Evolutionary conservation across 2,329 filamentous ascomycete species (phyloP), one percentile per base, ranked within the genome.

Genomic region (Hymenoscyphus repandus): DNA sequence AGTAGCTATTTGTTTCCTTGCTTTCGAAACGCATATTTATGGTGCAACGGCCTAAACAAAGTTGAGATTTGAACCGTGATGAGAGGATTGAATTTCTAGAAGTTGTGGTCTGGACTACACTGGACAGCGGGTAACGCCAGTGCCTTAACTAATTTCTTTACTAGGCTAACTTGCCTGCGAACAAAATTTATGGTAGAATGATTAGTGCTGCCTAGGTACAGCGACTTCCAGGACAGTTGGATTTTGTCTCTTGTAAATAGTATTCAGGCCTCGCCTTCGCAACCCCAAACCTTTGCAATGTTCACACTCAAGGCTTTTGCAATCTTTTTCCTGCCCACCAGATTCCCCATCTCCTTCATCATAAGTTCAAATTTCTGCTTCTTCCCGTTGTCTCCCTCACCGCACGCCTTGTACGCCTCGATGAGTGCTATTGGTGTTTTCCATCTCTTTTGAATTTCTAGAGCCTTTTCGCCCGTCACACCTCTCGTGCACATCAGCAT

Each of bases 401-500:
- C 78, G 45, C 80, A 79, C 1, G 67, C 68, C 58, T 82, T 78
- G 61, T 81, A 90, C 0, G 86, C 87, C 61, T 83, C 79, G n/a
- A 88, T 71, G 45, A 93, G 80, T 1, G 81, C 80, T 52, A 78
- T 73, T 0, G 88, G 88, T 1, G 88, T 92, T 57, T 76, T 80
- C 86, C 88, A 93, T n/a, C 75, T 71, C 58, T 81, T 83, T 63
- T 92, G 88, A 11, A 93, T 89, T 68, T 89, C 87, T 5, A 91
- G 68, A 0, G 88, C 88, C 61, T 87, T 88, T 59, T 91, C 87
- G 2, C 85, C 86, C 1, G 85, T 88, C 11, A 93, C 74, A 1
- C 86, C 86, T 49, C 78, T 78, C 1, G 80, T 88, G 56, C 85
- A 89, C 87, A 93, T 90, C 43, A 93, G 75, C 87, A 93, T 92